These are phyloP conservation scores for Colletotrichum sp. DNA, from an alignment of 2,329 filamentous ascomycete genomes.

Conservation along the genomic window DNA sequence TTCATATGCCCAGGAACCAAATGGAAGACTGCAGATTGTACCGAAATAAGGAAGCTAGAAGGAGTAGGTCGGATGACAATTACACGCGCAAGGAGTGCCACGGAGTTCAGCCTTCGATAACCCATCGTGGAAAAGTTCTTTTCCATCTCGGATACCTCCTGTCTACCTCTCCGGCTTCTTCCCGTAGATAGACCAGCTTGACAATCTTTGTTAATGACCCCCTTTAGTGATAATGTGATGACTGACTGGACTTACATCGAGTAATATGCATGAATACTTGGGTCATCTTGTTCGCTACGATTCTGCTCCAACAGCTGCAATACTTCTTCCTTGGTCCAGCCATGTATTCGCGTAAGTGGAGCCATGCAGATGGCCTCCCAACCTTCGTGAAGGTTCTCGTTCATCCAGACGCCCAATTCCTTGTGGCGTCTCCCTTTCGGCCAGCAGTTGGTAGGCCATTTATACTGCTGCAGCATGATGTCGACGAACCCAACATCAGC, in stretches of 20 bases:
- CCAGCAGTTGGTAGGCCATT: not conserved
- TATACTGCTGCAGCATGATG: not conserved
- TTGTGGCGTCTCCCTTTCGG: not conserved
- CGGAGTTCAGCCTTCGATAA: too few species aligned
- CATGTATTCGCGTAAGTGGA: not conserved
- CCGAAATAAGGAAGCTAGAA: too few species aligned
- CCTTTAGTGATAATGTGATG: too few species aligned
- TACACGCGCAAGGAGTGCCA: too few species aligned
- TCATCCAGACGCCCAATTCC: not conserved
- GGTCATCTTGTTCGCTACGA: not conserved
- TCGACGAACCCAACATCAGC: not conserved
- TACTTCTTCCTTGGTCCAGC: not conserved
- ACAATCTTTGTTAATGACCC: too few species aligned
- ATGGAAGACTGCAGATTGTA: too few species aligned
- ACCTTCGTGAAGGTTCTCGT: not conserved
- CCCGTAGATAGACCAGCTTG: too few species aligned
- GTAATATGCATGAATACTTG: not conserved
- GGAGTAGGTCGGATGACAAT: too few species aligned
- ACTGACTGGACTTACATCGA: not conserved
- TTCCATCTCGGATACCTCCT: too few species aligned
- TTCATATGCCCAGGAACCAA: too few species aligned
- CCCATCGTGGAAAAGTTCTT: too few species aligned
- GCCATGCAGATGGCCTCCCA: conserved; percentile 3
- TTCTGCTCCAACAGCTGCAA: not conserved
- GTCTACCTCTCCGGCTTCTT: too few species aligned